These are phyloP conservation scores for Ilyonectria mors-panacis DNA, from an alignment of 2,329 filamentous ascomycete species.

Conservation along the genomic window DNA sequence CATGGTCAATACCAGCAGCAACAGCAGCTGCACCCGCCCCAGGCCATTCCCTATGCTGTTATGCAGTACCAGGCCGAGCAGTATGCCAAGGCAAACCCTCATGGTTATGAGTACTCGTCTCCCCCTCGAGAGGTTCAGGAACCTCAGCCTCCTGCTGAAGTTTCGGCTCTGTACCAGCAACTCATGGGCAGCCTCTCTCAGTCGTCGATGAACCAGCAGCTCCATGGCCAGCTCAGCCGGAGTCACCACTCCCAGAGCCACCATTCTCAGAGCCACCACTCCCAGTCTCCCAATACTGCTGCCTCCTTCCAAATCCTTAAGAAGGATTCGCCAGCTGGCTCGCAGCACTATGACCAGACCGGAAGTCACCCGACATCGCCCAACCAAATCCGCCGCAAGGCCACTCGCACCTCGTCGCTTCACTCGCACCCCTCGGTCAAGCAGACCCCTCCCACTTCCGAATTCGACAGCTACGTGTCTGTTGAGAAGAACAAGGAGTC, in stretches of 20 bases:
- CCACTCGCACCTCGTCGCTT: conserved; percentile 54
- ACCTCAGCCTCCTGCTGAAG: conserved; percentile 50
- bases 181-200: conserved; percentile 55
- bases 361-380: conserved; percentile 62
- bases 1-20: conserved; percentile 50
- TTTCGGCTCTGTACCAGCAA: conserved; percentile 56
- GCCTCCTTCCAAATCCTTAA: conserved; percentile 65
- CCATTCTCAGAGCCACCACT: conserved; percentile 54
- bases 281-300: conserved; percentile 46
- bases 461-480: conserved; percentile 48
- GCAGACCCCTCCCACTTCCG: conserved; percentile 51
- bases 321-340: conserved; percentile 62
- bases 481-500: conserved; percentile 77
- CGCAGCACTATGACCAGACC: conserved; percentile 57
- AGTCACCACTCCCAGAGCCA: conserved; percentile 48
- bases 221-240: background rate
- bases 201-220: conserved; percentile 48
- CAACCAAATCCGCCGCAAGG: conserved; percentile 58
- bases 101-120: conserved; percentile 45
- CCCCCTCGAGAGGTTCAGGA: conserved; percentile 53
- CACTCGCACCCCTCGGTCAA: conserved; percentile 48
- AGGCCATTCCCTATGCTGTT: conserved; percentile 41
- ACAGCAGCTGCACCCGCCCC: conserved; percentile 45
- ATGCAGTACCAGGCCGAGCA: conserved; percentile 48
- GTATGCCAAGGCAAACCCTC: conserved; percentile 43